These are phyloP conservation scores for Taxawa tesnikishii DNA, from an alignment of 2,329 filamentous ascomycete genomes.

Conservation along the genomic window DNA sequence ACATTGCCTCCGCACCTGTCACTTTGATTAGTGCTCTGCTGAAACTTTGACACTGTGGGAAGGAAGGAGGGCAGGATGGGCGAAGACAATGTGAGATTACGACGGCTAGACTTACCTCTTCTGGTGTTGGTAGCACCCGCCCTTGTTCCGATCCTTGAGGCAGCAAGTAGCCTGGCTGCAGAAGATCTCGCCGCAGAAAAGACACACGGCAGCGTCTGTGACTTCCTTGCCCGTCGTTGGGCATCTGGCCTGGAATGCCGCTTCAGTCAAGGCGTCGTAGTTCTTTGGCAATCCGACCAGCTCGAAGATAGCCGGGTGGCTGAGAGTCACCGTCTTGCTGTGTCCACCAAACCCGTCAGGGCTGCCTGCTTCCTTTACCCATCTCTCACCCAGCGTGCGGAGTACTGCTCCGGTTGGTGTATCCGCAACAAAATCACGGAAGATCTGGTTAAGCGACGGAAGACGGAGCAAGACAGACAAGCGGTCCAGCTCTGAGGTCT, in stretches of 20 bases:
- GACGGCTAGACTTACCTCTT: slow-evolving; percentile 64
- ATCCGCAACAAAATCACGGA: slow-evolving; percentile 41
- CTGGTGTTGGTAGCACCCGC: slow-evolving; percentile 86
- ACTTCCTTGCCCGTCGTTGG: slow-evolving; percentile 86
- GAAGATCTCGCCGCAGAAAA: slow-evolving; percentile 94
- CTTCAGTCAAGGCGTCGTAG: slow-evolving; percentile 85
- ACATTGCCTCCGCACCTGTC: slow-evolving; percentile 64
- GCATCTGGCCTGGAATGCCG: slow-evolving; percentile 71
- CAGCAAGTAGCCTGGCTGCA: slow-evolving; percentile 93
- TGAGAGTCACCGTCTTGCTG: slow-evolving; percentile 37
- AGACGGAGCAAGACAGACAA: slow-evolving; percentile 64
- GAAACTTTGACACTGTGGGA: slow-evolving; percentile 21
- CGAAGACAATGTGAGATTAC: too few species aligned
- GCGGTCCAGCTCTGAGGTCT: slow-evolving; percentile 57
- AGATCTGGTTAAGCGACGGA: slow-evolving; percentile 68
- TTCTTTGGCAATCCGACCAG: slow-evolving; percentile 84
- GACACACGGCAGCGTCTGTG: slow-evolving; percentile 78
- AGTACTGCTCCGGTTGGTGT: slow-evolving; percentile 28
- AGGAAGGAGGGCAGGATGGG: neutral
- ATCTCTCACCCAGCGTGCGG: slow-evolving; percentile 47
- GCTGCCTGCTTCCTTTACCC: slow-evolving; percentile 51
- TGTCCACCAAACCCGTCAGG: slow-evolving; percentile 16
- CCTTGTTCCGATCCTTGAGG: slow-evolving; percentile 50
- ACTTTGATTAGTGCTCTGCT: neutral
- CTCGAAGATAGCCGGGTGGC: slow-evolving; percentile 88